A percentile compares a stretch with the other conserved stretches of the same genome.
phyloP scores from a whole-genome alignment of 129 eudicot genomes.

The Centaurea solstitialis region DNA sequence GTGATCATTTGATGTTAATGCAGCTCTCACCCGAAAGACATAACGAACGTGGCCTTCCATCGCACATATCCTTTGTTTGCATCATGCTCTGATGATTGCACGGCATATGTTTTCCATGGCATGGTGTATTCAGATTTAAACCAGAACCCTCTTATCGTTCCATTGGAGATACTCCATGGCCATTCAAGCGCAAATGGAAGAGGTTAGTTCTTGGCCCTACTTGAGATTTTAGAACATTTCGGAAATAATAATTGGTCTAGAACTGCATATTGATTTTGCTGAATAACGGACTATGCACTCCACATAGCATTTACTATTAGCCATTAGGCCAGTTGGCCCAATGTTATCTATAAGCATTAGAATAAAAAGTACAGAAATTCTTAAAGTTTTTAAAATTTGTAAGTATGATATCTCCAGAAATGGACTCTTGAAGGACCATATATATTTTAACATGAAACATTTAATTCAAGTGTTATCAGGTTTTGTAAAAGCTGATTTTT shows the following conservation, averaged over 20 bases:
- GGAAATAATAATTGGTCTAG: not conserved
- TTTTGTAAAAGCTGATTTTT: constrained; percentile 1
- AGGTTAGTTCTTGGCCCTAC: constrained; percentile 45
- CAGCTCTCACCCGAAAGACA: constrained; percentile 82
- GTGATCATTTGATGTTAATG: not conserved
- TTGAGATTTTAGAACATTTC: not conserved
- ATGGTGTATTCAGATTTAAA: constrained; percentile 95
- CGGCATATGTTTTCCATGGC: constrained; percentile 93
- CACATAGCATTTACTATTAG: not conserved
- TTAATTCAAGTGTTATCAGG: not conserved
- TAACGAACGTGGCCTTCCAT: constrained; percentile 78
- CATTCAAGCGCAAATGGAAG: constrained; percentile 70
- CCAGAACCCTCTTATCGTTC: constrained; percentile 88
- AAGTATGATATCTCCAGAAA: no score
- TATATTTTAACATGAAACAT: not conserved
- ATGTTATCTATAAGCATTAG: not conserved
- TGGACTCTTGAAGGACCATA: no score
- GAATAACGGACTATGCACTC: no score
- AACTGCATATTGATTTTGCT: not conserved
- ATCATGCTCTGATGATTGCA: constrained; percentile 88
- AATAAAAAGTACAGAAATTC: not conserved
- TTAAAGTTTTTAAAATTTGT: no score
- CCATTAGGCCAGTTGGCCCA: not conserved
- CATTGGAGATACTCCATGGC: constrained; percentile 83
- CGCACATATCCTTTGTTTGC: constrained; percentile 90